Evolutionary conservation across 169 alveolate genomes (phyloP).

Genomic region (Plasmodium billcollinsi): DNA sequence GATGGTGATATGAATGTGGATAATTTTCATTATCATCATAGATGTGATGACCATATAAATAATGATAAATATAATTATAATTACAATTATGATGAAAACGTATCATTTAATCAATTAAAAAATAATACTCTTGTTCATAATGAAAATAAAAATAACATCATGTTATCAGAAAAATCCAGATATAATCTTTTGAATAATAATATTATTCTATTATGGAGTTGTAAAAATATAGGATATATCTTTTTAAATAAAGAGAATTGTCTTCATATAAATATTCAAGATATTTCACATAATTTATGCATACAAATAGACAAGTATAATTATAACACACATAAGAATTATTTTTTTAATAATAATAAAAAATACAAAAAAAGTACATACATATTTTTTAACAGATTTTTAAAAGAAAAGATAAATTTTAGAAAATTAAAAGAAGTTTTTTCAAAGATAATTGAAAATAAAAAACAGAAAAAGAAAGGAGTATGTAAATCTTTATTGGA

Average conservation of each 20-base stretch:
- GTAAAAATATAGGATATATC: constrained; percentile 45
- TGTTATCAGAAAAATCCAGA: constrained; percentile 9
- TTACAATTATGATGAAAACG: not conserved
- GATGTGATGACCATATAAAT: not conserved
- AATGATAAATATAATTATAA: not conserved
- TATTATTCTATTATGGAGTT: constrained; percentile 42
- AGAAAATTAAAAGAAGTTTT: constrained; percentile 41
- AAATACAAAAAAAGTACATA: too few species aligned
- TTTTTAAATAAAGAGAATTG: constrained; percentile 23
- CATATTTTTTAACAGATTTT: too few species aligned
- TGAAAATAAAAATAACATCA: constrained; percentile 3
- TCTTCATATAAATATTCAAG: constrained; percentile 33
- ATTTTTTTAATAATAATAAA: constrained; percentile 4
- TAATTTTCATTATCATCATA: not conserved
- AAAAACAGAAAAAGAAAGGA: not conserved
- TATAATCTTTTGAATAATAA: constrained; percentile 16
- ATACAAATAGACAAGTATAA: constrained; percentile 20
- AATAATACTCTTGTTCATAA: too few species aligned
- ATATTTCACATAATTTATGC: constrained; percentile 19
- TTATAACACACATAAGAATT: not conserved
- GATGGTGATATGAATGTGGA: constrained; percentile 1
- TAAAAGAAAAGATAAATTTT: constrained; percentile 14
- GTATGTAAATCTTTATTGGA: too few species aligned
- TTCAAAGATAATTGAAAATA: constrained; percentile 23
- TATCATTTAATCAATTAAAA: too few species aligned